These are phyloP conservation scores for Saccharomyces uvarum DNA, from an alignment of 1,139 yeast genomes.

Conservation along the genomic window DNA sequence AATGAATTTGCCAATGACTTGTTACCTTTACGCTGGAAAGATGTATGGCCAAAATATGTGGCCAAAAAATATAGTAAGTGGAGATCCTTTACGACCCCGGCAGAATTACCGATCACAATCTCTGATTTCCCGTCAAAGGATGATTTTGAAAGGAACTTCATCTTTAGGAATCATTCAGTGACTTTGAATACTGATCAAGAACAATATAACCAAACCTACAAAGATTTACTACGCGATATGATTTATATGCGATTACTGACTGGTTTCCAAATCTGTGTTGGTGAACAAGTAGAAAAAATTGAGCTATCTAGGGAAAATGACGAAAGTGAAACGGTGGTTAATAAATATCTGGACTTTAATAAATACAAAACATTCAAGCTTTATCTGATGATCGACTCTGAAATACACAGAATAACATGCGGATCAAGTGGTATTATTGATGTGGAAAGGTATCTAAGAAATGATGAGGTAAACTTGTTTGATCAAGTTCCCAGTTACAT, in stretches of 20 bases:
- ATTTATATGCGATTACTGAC: slow-evolving; percentile 70
- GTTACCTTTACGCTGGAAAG: slow-evolving; percentile 72
- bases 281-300: slow-evolving; percentile 54
- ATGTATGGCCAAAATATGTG: slow-evolving; percentile 68
- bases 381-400: slow-evolving; percentile 70
- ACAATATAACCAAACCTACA: slow-evolving; percentile 39
- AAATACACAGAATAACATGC: slow-evolving; percentile 73
- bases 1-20: slow-evolving; percentile 40
- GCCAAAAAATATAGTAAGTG: slow-evolving; percentile 72
- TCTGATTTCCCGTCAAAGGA: slow-evolving; percentile 63
- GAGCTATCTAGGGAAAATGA: slow-evolving; percentile 44
- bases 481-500: slow-evolving; percentile 28
- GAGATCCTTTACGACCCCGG: slow-evolving; percentile 90
- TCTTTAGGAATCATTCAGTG: slow-evolving; percentile 40
- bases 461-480: slow-evolving; percentile 26
- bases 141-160: slow-evolving; percentile 58
- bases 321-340: slow-evolving; percentile 29
- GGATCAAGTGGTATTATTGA: slow-evolving; percentile 63
- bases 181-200: slow-evolving; percentile 35
- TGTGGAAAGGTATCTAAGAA: slow-evolving; percentile 61
- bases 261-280: slow-evolving; percentile 86
- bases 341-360: slow-evolving; percentile 32
- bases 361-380: slow-evolving; percentile 49
- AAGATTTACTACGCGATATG: slow-evolving; percentile 76
- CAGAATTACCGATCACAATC: slow-evolving; percentile 77